Conservation (phyloP, 768 basidiomycete genomes). For the Lentinula sp. region DNA sequence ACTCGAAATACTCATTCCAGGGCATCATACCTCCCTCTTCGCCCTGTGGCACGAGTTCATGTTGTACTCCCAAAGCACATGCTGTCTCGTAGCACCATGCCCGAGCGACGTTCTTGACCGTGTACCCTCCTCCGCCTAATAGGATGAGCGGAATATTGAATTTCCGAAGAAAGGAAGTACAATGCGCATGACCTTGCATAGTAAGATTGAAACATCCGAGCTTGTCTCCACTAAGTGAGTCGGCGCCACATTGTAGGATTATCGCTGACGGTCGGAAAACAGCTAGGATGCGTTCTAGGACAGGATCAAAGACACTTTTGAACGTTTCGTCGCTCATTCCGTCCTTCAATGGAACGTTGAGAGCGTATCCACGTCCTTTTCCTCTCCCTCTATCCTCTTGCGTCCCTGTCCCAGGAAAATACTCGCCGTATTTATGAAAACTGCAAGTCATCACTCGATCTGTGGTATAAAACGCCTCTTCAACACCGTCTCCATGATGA, state of each 20-base stretch:
- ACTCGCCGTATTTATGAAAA: conserved; percentile 97
- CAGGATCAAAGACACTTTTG: conserved; percentile 86
- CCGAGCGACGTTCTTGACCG: conserved; percentile 91
- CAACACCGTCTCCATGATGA: conserved; percentile 98
- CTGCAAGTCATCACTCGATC: conserved; percentile 96
- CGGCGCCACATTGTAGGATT: conserved; percentile 92
- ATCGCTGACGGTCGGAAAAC: conserved; percentile 85
- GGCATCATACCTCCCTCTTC: conserved; percentile 33
- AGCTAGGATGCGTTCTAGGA: conserved; percentile 80
- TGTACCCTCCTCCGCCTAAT: conserved; percentile 95
- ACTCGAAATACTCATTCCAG: conserved; percentile 91
- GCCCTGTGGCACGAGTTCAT: conserved; percentile 56
- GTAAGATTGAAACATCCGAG: conserved; percentile 94
- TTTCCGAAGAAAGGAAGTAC: conserved; percentile 79
- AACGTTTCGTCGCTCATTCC: conserved; percentile 91
- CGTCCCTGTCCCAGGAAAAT: conserved; percentile 79
- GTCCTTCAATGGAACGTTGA: conserved; percentile 93
- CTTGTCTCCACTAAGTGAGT: conserved; percentile 93
- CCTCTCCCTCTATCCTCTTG: conserved; percentile 82
- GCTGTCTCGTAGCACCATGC: conserved; percentile 98
- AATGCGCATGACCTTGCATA: conserved; percentile 92
- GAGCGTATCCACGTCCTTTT: conserved; percentile 79
- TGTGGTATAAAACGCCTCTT: conserved; percentile 97
- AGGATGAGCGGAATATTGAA: conserved; percentile 85
- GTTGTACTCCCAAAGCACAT: conserved; percentile 83